Conservation (phyloP, 805 yeast genomes). For the Metschnikowia colocasiae region DNA sequence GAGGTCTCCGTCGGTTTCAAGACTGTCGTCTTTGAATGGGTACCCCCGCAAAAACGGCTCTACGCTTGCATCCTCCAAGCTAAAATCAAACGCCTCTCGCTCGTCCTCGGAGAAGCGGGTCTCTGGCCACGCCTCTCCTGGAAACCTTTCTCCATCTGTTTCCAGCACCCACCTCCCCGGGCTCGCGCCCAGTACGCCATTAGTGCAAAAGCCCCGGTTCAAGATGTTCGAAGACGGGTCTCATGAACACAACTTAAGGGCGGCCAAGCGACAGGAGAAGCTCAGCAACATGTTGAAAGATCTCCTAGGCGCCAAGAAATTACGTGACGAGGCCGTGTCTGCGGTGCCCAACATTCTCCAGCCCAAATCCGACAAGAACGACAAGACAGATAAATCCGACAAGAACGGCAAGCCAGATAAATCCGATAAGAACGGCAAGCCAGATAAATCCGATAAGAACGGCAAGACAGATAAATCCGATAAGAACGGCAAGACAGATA, state of each 20-base stretch:
- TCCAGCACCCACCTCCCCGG: constrained; percentile 15
- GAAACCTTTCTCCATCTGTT: constrained; percentile 12
- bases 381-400: neutral
- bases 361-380: constrained; percentile 15
- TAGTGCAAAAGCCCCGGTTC: constrained; percentile 43
- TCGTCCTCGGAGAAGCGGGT: constrained; percentile 20
- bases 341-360: constrained; percentile 67
- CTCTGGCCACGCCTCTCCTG: constrained; percentile 8
- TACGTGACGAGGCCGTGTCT: constrained; percentile 65
- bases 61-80: constrained; percentile 6
- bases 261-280: constrained; percentile 76
- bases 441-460: constrained; percentile 2
- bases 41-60: constrained; percentile 12
- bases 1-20: constrained; percentile 17
- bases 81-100: constrained; percentile 20
- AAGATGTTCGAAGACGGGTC: constrained; percentile 59
- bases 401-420: constrained; percentile 4
- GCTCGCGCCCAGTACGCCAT: constrained; percentile 6
- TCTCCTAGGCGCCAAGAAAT: constrained; percentile 67
- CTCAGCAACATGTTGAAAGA: constrained; percentile 71
- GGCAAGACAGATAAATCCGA: neutral
- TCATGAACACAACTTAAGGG: constrained; percentile 77
- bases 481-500: constrained; percentile 4
- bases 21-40: constrained; percentile 18
- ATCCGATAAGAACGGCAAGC: constrained; percentile 7